Evolutionary conservation across 2,329 filamentous ascomycete genomes (phyloP), one percentile per base, ranked within the genome.

Genomic region (Ophiostoma novo-ulmi): DNA sequence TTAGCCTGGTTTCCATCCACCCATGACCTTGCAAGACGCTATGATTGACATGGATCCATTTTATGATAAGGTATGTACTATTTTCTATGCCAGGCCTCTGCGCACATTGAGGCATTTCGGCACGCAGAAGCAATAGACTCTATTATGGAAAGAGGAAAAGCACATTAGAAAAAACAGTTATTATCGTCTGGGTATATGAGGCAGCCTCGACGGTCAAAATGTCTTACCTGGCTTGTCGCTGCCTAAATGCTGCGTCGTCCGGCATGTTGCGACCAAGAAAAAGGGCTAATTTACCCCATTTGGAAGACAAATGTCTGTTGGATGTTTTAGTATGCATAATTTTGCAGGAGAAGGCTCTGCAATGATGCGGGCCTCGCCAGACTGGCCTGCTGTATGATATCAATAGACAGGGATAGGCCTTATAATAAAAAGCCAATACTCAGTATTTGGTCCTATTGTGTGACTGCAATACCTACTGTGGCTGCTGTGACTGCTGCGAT

Each of bases 301-400:
- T 6, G 26, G 58, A 63, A 63, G 26, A 63, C 5, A 63, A 55
- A 36, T 36, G 58, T 63, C 58, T 63, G 58, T 63, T 63, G 58
- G 58, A 35, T 6, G 13, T 63, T 63, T 63, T 63, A 63, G 58
- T 17, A 48, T 48, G 44, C 44, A 48, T 48, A 48, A 48, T 2
- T 48, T 58, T 14, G 58, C 58, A 63, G 22, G 22, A 31, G 58
- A 63, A 63, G 58, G 58, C 58, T 63, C 58, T 26, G 58, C 11
- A 31, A 63, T 17, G 26, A 20, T 26, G 58, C 58, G 58, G 58
- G 58, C 58, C 58, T 63, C 26, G 58, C 58, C 58, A 63, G 13
- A 26, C 58, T 63, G 26, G 58, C 44, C 44, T 48, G 17, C 44
- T 48, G 17, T 48, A 48, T 5, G 6, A 48, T 5, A 48, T 5